These are phyloP conservation scores for Aaosphaeria pasadenensis DNA, from an alignment of 2,329 filamentous ascomycete species.

Conservation along the genomic window DNA sequence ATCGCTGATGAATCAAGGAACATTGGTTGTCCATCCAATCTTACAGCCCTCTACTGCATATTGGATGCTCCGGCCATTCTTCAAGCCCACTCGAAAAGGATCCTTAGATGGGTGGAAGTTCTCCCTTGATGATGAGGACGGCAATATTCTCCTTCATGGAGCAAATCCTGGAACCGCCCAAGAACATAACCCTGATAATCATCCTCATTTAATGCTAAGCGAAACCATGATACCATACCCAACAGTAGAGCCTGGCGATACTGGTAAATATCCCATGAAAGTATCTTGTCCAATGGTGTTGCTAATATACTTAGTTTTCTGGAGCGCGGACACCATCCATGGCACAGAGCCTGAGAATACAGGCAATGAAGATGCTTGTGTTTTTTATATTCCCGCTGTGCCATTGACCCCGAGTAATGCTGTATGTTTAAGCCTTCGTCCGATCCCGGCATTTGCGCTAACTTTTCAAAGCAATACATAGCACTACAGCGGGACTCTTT, in stretches of 20 bases:
- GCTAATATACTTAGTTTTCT: neutral
- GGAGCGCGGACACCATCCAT: neutral
- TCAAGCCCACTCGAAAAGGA: neutral
- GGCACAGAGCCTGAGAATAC: neutral
- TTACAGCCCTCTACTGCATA: neutral
- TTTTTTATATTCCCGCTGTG: neutral
- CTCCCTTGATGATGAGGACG: neutral
- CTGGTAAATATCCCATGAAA: neutral
- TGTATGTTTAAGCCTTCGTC: too few species aligned
- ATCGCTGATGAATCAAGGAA: neutral
- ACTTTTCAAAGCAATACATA: neutral
- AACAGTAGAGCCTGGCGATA: neutral
- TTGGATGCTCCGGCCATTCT: neutral
- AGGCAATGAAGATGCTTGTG: neutral
- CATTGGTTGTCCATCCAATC: neutral
- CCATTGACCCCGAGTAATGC: neutral
- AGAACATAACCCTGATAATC: neutral
- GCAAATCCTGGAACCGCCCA: neutral
- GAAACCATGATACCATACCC: neutral
- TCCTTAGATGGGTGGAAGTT: neutral
- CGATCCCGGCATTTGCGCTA: too few species aligned
- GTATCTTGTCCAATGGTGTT: neutral
- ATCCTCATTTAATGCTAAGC: neutral
- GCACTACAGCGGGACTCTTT: neutral
- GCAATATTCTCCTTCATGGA: neutral